Evolutionary conservation across 2,329 filamentous ascomycete species (phyloP).

Genomic region (Apiospora malaysiana): DNA sequence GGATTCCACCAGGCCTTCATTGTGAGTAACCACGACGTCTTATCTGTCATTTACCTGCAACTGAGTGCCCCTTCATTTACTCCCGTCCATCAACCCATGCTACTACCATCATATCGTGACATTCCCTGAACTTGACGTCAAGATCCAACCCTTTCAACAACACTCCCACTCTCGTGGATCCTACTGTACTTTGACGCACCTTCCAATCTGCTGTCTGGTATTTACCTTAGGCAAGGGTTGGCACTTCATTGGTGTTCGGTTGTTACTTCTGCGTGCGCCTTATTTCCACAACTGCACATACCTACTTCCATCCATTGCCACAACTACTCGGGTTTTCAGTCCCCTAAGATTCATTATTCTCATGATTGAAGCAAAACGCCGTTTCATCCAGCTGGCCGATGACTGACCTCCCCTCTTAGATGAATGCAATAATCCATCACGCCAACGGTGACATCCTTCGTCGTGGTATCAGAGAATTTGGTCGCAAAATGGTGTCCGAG

Average conservation of each 20-base stretch:
- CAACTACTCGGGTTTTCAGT: too few species aligned
- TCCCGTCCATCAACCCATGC: neutral
- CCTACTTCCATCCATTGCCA: too few species aligned
- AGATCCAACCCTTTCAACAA: neutral
- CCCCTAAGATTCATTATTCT: too few species aligned
- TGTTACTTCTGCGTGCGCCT: too few species aligned
- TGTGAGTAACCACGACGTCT: constrained; percentile 45
- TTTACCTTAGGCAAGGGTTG: too few species aligned
- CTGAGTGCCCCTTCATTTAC: neutral
- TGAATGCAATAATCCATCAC: constrained; percentile 56
- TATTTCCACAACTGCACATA: too few species aligned
- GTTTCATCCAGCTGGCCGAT: neutral
- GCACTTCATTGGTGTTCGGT: too few species aligned
- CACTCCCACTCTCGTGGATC: too few species aligned
- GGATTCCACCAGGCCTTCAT: constrained; percentile 60
- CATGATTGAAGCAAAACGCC: too few species aligned
- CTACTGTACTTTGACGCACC: too few species aligned
- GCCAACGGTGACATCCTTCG: constrained; percentile 45
- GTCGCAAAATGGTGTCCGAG: constrained; percentile 47
- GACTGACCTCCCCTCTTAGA: constrained; percentile 38
- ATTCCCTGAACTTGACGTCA: neutral
- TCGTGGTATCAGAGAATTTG: constrained; percentile 51
- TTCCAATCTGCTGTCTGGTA: too few species aligned
- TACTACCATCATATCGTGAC: neutral
- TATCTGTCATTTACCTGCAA: neutral